Base-by-base conservation (phyloP, 129 eudicot species). In the Pulicaria dysenterica region DNA sequence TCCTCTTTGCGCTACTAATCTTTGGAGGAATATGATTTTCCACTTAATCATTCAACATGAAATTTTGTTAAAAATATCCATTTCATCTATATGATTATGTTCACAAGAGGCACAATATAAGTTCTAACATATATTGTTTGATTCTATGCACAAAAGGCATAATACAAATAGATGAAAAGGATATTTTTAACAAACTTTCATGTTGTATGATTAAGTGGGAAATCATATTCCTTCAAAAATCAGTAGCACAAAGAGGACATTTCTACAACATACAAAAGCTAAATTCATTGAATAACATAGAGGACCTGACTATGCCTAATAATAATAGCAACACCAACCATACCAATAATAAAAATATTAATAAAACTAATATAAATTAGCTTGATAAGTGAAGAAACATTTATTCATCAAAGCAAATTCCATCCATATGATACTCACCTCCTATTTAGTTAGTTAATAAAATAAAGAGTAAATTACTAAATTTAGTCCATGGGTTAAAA, bases 1-100 rank as follows among this genome's bases (percentile, higher is more conserved):
- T 43, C 96, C 96, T 46, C 71, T 86, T 77, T 86, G 96, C 65
- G 75, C 62, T 64, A 53, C 72, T 39, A 77, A 73, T 76, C 70
- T 75, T 19, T 80, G 84, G 59, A 80, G 56, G 67, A 73, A 82
- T 74, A 82, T 86, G 89, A 85, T 81, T 83, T 81, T 83, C 5
- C 96, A 86, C 77, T 46, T 89, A 60, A 86, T 83, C 58, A 65
- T 77, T 39, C 87, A 86, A 57, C 92, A 84, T 59, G 84, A 79
- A 70, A 77, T 74, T 57, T 64, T 80, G 8, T 67, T 83, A 34
- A 86, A 80, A 71, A 86, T 89, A 86, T 89, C 92, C 92, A 84
- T 82, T 62, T 42, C 55, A 42, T 70, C 36, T 71, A 37, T 46
- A 19, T 54, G 51, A 43, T 68, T 41, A 43, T 24, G 31, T n/a